A percentile compares a stretch with the other conserved stretches of the same genome.
Evolutionary conservation across 2,329 filamentous ascomycete genomes (phyloP).

Genomic region (Aspergillus jensenii): DNA sequence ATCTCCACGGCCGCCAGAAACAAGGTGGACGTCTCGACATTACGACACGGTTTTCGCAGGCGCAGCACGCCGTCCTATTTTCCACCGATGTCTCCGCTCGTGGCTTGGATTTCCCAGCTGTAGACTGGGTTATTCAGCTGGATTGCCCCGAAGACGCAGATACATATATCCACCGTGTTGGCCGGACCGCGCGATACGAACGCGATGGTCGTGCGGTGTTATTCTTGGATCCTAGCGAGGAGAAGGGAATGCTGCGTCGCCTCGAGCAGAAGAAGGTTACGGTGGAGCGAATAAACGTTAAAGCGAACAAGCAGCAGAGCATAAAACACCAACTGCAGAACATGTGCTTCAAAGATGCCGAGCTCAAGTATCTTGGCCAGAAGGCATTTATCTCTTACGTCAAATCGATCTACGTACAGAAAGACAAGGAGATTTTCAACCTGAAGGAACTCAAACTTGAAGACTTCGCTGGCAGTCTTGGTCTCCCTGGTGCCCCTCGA

Average conservation of each 20-base stretch:
- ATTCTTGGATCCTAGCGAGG: constrained; percentile 89
- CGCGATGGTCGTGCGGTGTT: constrained; percentile 83
- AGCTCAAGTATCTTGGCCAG: constrained; percentile 91
- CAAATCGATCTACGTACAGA: constrained; percentile 80
- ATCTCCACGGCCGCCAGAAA: constrained; percentile 92
- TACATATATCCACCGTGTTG: constrained; percentile 96
- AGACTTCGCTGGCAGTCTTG: constrained; percentile 79
- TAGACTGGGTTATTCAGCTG: constrained; percentile 99
- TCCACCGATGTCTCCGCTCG: constrained; percentile 93
- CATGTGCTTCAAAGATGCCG: constrained; percentile 92
- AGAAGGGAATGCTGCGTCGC: constrained; percentile 82
- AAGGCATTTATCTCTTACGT: constrained; percentile 94
- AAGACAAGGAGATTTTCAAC: constrained; percentile 88
- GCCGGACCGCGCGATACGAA: constrained; percentile 90
- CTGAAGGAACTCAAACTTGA: constrained; percentile 81
- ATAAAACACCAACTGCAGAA: constrained; percentile 85
- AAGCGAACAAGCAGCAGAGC: constrained; percentile 82
- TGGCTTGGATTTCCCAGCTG: constrained; percentile 91
- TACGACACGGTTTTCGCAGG: constrained; percentile 74
- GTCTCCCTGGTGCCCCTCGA: constrained; percentile 84
- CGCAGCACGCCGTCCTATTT: constrained; percentile 85
- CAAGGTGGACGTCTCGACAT: constrained; percentile 86
- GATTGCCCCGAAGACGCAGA: constrained; percentile 96
- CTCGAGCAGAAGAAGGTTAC: constrained; percentile 88
- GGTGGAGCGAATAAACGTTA: constrained; percentile 81